Evolutionary conservation across 176 grass and related monocot genomes (phyloP), one percentile per base, ranked within the genome.

Genomic region (Paspalum notatum): DNA sequence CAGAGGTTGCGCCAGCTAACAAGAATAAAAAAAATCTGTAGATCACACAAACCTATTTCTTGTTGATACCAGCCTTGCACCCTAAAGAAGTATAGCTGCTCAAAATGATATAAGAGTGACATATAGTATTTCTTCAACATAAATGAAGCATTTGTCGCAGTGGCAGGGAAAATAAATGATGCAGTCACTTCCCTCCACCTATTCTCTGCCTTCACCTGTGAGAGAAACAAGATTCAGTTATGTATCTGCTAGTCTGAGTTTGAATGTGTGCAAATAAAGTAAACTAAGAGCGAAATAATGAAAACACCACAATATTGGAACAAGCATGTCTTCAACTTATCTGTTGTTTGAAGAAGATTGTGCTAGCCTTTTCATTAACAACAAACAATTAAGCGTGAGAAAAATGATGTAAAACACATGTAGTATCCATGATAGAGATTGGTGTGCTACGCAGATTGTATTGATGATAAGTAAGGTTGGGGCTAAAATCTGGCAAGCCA

Each of bases 181-280:
- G 91, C 88, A 2, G 93, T 95, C 65, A 99, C 93, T 86, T 96
- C 97, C 84, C 85, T 93, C 97, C 97, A 99, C 84, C 78, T 95
- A 82, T 85, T 93, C 45, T 90, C 88, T 69, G 84, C 75, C 75
- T 93, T 91, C 74, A 99, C 93, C 97, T 99, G 72, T 77, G 67
- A 27, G 26, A 83, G 66, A 82, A 80, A 58, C 41, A 69, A 76
- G 11, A 57, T 79, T 59, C 14, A 74, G 43, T 75, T 84, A 74
- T 74, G 15, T 57, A 54, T 37, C 75, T 21, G 6, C 47, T 39
- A 73, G 18, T 55, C 22, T 47, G 52, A 80, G 76, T 68, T 87
- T 56, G 41, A 42, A 72, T 80, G 57, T 55, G n/a, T 6, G 51
- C 59, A 73, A 74, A 86, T 66, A 5, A 68, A 67, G 42, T 68